These are phyloP conservation scores for Crithidia bombi DNA, from an alignment of 208 protist genomes.

Conservation along the genomic window DNA sequence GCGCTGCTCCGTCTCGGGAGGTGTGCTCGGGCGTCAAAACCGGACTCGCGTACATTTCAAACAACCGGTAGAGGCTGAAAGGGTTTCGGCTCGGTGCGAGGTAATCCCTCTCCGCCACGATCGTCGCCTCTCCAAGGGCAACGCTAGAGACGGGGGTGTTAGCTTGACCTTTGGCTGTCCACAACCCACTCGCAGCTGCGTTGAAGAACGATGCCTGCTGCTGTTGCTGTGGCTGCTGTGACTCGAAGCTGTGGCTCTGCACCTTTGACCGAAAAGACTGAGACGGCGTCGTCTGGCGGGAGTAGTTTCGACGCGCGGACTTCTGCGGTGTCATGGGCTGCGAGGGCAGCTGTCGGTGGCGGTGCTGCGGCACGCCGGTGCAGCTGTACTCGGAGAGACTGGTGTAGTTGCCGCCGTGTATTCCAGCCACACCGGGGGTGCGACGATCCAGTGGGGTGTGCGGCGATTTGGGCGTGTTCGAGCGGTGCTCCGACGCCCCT, in stretches of 20 bases:
- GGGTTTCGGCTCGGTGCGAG: conserved; percentile 71
- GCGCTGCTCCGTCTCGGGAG: neutral
- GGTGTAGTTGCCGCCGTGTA: conserved; percentile 19
- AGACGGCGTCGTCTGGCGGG: conserved; percentile 31
- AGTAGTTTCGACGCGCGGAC: conserved; percentile 32
- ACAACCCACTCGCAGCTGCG: conserved; percentile 2
- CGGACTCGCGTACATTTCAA: conserved; percentile 9
- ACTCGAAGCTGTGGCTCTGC: conserved; percentile 35
- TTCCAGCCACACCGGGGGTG: conserved; percentile 5
- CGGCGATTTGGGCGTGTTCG: conserved; percentile 24
- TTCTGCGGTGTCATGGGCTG: conserved; percentile 55
- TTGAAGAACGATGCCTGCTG: conserved; percentile 7
- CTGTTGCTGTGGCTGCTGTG: conserved; percentile 18
- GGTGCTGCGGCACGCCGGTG: conserved; percentile 14
- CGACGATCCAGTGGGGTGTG: conserved; percentile 46
- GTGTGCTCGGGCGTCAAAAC: neutral
- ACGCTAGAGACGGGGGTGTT: neutral
- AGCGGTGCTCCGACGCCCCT: neutral
- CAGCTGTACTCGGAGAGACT: conserved; percentile 17
- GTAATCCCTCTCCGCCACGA: conserved; percentile 40
- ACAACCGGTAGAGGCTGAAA: conserved; percentile 46
- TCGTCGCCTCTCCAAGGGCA: conserved; percentile 1
- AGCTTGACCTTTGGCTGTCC: neutral
- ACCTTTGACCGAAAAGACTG: conserved; percentile 35
- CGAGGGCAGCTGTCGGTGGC: conserved; percentile 27